Base-by-base conservation (phyloP, 148 eudicot genomes). In the Camellia japonica region DNA sequence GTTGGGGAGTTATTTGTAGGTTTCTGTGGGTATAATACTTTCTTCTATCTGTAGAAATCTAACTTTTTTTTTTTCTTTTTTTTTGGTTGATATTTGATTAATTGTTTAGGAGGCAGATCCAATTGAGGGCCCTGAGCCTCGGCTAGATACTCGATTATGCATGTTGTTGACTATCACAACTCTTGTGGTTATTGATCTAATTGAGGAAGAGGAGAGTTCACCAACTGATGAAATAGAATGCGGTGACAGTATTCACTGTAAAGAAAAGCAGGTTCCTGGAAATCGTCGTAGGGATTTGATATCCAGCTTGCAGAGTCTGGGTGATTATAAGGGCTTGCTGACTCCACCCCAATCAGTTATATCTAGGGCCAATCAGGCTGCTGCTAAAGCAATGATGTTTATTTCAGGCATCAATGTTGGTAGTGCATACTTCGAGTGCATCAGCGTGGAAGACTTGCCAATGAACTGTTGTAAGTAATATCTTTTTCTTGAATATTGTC, bases 101-200 rank as follows among this genome's bases (percentile, higher is more conserved):
- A n/a, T 64, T 67, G 41, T 47, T n/a, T 75, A 95, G 98, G 98
- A 92, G 84, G 88, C 94, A 71, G 92, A 93, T 89, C 96, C 98
- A 75, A 95, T 95, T 71, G 99, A 95, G 82, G 99, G 99, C 61
- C 99, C 99, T 73, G 90, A 88, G 75, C 99, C 99, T 88, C 91
- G 89, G 58, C 89, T 95, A 76, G 97, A 90, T 80, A 90, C 97
- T 84, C 94, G 97, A 63, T 82, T 95, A 87, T 89, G 93, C 87
- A 88, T 92, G 88, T 84, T 95, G 85, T 72, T 95, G 85, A 92
- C 96, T 61, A 85, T 95, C 68, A 89, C 87, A 81, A 85, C 94
- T 47, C 90, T 95, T 70, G 95, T 92, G 78, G 91, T 91, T 81
- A 88, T 91, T 68, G 97, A 95, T 88, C 92, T 95, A 80, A 83